These are phyloP conservation scores for Nemania bipapillata DNA, from an alignment of 2,329 filamentous ascomycete species.

Conservation along the genomic window DNA sequence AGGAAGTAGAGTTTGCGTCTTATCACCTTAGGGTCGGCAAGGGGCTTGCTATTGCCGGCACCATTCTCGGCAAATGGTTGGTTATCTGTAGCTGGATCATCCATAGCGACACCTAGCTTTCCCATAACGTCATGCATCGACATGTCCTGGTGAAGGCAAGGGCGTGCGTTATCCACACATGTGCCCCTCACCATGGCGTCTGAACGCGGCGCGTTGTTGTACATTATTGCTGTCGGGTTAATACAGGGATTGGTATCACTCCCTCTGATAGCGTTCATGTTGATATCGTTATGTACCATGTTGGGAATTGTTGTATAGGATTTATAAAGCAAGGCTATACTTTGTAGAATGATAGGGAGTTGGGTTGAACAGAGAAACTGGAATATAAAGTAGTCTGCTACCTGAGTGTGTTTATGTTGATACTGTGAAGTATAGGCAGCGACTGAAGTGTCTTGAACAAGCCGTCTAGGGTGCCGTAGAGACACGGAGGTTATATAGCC, in stretches of 20 bases:
- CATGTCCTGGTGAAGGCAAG: neutral
- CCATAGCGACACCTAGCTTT: neutral
- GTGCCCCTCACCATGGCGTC: neutral
- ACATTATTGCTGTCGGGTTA: constrained; percentile 4
- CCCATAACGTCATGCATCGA: neutral
- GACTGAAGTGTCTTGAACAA: neutral
- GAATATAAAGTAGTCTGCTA: neutral
- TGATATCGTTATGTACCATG: constrained; percentile 7
- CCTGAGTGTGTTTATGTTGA: neutral
- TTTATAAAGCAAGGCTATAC: neutral
- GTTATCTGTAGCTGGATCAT: neutral
- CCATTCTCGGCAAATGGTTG: neutral
- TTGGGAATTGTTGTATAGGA: neutral
- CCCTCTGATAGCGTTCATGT: neutral
- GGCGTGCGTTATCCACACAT: neutral
- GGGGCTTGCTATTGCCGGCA: neutral
- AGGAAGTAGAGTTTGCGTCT: constrained; percentile 13
- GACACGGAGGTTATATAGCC: neutral
- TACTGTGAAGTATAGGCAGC: neutral
- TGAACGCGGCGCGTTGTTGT: neutral
- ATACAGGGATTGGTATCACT: neutral
- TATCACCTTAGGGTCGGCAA: neutral
- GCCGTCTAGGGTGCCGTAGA: neutral
- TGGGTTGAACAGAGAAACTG: neutral
- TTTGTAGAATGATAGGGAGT: neutral